Evolutionary conservation across 176 grass and related monocot genomes (phyloP).

Genomic region (Sorghum bicolor): Sorghum_bicolor_NCBIv3 NC_012876.2:2346501-2347000

Average conservation of each 20-base stretch:
- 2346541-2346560: constrained; percentile 80
- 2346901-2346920: constrained; percentile 74
- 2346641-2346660: constrained; percentile 81
- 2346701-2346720: constrained; percentile 74
- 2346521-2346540: constrained; percentile 69
- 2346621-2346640: constrained; percentile 89
- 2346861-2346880: constrained; percentile 87
- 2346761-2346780: constrained; percentile 69
- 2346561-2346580: constrained; percentile 84
- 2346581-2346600: constrained; percentile 99
- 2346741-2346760: constrained; percentile 71
- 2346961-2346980: not conserved
- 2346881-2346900: constrained; percentile 83
- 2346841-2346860: constrained; percentile 80
- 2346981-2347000: not conserved
- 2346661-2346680: constrained; percentile 76
- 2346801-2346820: constrained; percentile 89
- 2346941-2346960: not conserved
- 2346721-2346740: constrained; percentile 97
- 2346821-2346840: constrained; percentile 78
- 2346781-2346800: constrained; percentile 61
- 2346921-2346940: not conserved
- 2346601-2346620: constrained; percentile 84
- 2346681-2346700: constrained; percentile 72
- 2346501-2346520: too few species aligned